Conservation (phyloP, 2,329 filamentous ascomycete species). For the Dactylellina cionopaga region DNA sequence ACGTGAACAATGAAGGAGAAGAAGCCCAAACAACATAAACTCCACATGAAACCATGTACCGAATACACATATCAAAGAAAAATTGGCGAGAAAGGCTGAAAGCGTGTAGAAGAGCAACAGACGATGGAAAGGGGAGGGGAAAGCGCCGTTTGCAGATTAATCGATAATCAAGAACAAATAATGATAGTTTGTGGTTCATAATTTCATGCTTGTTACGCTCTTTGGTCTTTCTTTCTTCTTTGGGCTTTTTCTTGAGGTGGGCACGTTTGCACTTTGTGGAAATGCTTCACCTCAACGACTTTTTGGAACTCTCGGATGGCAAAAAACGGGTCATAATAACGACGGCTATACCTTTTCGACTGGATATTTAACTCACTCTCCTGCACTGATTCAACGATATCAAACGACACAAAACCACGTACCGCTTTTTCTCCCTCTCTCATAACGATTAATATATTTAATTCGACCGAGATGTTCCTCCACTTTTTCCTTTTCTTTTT, state of each 20-base stretch:
- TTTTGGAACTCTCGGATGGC: slow-evolving; percentile 2
- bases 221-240: not conserved
- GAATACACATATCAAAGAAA: slow-evolving; percentile 3
- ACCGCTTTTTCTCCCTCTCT: not conserved
- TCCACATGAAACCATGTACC: not conserved
- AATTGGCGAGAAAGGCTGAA: too few species aligned
- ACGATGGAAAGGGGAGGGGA: too few species aligned
- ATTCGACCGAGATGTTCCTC: not conserved
- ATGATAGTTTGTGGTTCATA: too few species aligned
- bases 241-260: not conserved
- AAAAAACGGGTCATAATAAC: not conserved
- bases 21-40: not conserved
- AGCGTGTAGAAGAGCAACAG: too few species aligned
- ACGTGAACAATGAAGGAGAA: not conserved
- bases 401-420: slow-evolving; percentile 6
- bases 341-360: not conserved
- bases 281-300: not conserved
- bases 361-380: too few species aligned
- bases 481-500: slow-evolving; percentile 1
- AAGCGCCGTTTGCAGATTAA: not conserved
- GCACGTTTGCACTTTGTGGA: not conserved
- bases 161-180: too few species aligned
- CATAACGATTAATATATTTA: slow-evolving; percentile 11
- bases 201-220: not conserved
- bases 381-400: not conserved